phyloP scores from a whole-genome alignment of 495 filamentous ascomycete genomes.

The Aspergillus diversus region DNA sequence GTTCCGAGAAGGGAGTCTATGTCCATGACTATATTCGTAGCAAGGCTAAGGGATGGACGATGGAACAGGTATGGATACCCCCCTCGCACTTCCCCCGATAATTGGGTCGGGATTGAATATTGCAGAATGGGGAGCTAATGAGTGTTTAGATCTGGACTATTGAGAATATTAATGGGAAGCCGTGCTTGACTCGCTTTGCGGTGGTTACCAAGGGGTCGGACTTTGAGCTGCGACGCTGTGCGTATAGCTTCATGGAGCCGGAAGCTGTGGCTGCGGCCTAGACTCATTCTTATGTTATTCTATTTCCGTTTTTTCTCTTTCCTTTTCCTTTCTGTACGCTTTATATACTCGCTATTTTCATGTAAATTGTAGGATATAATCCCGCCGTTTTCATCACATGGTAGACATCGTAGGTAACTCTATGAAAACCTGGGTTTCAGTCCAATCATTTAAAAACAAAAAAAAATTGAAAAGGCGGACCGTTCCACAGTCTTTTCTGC shows the following conservation, averaged over 20 bases:
- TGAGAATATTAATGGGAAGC: neutral
- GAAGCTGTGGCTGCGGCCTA: neutral
- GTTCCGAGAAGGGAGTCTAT: neutral
- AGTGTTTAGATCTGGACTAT: neutral
- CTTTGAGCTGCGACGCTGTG: neutral
- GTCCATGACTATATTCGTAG: slow-evolving; percentile 1
- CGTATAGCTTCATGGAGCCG: neutral
- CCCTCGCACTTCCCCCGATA: neutral
- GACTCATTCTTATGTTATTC: neutral
- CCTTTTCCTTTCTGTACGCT: neutral
- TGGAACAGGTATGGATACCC: neutral
- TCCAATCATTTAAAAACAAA: too few species aligned
- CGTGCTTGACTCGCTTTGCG: neutral
- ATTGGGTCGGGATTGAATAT: neutral
- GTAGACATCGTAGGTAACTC: too few species aligned
- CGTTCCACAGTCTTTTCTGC: too few species aligned
- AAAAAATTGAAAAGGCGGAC: too few species aligned
- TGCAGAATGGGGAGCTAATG: neutral
- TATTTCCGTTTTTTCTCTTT: neutral
- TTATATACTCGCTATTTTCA: neutral
- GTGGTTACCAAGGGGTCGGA: neutral
- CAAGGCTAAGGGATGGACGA: neutral
- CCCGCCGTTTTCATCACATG: neutral
- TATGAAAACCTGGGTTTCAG: too few species aligned
- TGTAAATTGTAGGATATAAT: too few species aligned